Evolutionary conservation across 2,329 filamentous ascomycete genomes (phyloP).

Genomic region (Monosporascus ibericus): DNA sequence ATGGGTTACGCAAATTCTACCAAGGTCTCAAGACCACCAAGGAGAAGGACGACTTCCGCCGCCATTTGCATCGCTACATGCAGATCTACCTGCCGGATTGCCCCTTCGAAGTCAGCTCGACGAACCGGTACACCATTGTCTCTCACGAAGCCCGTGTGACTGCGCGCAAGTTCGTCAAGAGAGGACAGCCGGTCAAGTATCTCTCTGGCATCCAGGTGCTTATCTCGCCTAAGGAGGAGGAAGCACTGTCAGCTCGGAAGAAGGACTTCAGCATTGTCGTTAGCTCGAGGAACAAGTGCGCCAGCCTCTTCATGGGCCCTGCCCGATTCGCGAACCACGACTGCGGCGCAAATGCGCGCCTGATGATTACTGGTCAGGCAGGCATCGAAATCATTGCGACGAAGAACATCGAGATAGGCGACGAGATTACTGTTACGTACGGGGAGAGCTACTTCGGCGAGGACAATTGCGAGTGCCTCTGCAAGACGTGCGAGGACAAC

Average conservation of each 20-base stretch:
- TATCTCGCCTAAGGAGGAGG: conserved; percentile 88
- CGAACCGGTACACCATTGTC: conserved; percentile 90
- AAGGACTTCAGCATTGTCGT: conserved; percentile 97
- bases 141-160: conserved; percentile 84
- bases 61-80: conserved; percentile 84
- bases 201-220: conserved; percentile 85
- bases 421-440: conserved; percentile 96
- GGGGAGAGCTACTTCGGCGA: conserved; percentile 94
- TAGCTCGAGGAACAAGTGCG: conserved; percentile 83
- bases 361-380: conserved; percentile 76
- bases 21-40: conserved; percentile 62
- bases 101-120: conserved; percentile 84
- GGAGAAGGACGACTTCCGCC: conserved; percentile 80
- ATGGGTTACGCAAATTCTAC: conserved; percentile 68
- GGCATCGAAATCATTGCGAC: conserved; percentile 88
- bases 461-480: conserved; percentile 91
- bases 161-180: conserved; percentile 71
- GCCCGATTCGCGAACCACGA: conserved; percentile 97
- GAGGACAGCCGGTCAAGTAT: conserved; percentile 84
- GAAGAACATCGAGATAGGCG: conserved; percentile 74
- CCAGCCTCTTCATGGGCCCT: conserved; percentile 88
- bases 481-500: conserved; percentile 73
- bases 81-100: conserved; percentile 91
- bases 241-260: conserved; percentile 69
- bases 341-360: conserved; percentile 82